Evolutionary conservation across 2,329 filamentous ascomycete species (phyloP), one percentile per base, ranked within the genome.

Genomic region (Verticillium dahliae): DNA sequence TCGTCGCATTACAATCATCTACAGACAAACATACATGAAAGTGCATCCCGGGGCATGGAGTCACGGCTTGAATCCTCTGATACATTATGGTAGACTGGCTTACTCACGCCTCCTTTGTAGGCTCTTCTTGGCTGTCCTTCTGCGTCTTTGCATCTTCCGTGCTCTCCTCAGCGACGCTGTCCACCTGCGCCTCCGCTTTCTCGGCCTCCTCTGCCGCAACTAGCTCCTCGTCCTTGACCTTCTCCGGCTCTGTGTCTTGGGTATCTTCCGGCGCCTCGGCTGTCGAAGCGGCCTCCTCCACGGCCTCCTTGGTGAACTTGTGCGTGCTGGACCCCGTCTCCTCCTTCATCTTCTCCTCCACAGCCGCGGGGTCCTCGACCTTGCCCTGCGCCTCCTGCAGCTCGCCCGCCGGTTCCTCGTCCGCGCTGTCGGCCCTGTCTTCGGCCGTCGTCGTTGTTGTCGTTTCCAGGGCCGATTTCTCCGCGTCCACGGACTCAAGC

Each of bases 231-330:
- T 27, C 27, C 27, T 27, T 27, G 27, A 27, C 27, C 7, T 62
- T 41, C 18, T 58, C 55, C 14, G 55, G 14, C 22, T 37, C 18
- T 15, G 33, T 62, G 2, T 61, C 57, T n/a, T 60, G 50, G 6
- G 38, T 56, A 50, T 45, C 57, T 60, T 45, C 6, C 35, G 69
- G 55, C 15, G 69, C 64, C 31, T 67, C 65, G 10, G 70, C 59
- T 18, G 69, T 64, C 10, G 65, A 34, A 31, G 70, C 61, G 38
- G 64, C 56, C 41, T 65, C 62, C 27, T 70, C 66, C 2, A 56
- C 62, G 22, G 69, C 58, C 18, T 71, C 69, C 22, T 69, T 67
- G n/a, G 73, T 67, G 39, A 72, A 62, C 15, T 69, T 69, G 6
- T 61, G 34, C 7, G 45, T 59, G 39, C 66, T 50, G 63, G 61